phyloP scores from a whole-genome alignment of 495 filamentous ascomycete genomes.

The Trichoderma reesei region DNA sequence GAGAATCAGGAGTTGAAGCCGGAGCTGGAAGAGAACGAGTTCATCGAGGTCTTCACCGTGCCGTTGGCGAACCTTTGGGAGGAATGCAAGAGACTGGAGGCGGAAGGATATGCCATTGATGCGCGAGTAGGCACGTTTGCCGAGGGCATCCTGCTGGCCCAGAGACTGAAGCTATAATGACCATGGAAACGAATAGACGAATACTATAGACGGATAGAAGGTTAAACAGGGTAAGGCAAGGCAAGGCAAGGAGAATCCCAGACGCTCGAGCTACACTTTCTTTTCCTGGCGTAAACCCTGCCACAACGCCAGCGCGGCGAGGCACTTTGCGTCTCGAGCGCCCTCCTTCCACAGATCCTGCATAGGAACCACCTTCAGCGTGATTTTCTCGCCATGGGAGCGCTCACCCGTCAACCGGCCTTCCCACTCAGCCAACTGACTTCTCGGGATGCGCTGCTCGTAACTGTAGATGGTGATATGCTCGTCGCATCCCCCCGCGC shows the following conservation, averaged over 20 bases:
- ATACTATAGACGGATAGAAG: not conserved
- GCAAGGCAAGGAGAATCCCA: too few relatives aligned
- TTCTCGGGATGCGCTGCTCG: slow-evolving; percentile 55
- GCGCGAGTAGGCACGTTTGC: slow-evolving; percentile 75
- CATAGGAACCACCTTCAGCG: slow-evolving; percentile 57
- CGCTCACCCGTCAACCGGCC: slow-evolving; percentile 71
- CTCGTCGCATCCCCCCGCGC: slow-evolving; percentile 75
- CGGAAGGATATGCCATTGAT: slow-evolving; percentile 74
- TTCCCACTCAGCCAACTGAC: slow-evolving; percentile 55
- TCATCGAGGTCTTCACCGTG: slow-evolving; percentile 76
- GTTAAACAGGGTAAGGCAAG: too few relatives aligned
- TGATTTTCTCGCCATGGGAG: slow-evolving; percentile 76
- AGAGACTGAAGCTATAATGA: slow-evolving; percentile 32
- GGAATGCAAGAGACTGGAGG: slow-evolving; percentile 59
- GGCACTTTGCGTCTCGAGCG: slow-evolving; percentile 65
- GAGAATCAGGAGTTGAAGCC: slow-evolving; percentile 60
- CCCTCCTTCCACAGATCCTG: slow-evolving; percentile 69
- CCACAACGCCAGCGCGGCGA: slow-evolving; percentile 71
- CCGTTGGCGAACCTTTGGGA: slow-evolving; percentile 55
- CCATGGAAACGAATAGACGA: not conserved
- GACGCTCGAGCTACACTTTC: not conserved
- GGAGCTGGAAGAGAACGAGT: slow-evolving; percentile 78
- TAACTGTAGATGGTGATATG: slow-evolving; percentile 70
- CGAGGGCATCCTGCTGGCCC: slow-evolving; percentile 76
- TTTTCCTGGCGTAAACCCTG: slow-evolving; percentile 58